Base-by-base conservation (phyloP, 2,329 filamentous ascomycete genomes). In the Cryphonectria radicalis region DNA sequence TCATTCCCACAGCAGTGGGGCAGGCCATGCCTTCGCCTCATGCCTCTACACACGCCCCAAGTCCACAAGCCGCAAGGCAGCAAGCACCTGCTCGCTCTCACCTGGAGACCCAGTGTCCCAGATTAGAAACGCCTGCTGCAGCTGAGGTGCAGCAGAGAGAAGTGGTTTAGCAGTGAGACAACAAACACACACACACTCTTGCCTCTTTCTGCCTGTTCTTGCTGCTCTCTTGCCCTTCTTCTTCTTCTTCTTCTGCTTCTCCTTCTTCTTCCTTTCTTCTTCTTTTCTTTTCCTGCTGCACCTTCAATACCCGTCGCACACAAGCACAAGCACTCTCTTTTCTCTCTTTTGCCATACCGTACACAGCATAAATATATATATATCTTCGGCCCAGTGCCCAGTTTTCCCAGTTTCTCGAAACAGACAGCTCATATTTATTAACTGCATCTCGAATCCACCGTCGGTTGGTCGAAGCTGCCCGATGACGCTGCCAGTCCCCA, bases 401-500 rank as follows among this genome's bases (percentile, higher is more conserved):
- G 17, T 46, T 46, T 46, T 46, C 43, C 43, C 43, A 19, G 17
- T 46, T 46, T 46, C 43, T 46, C 17, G 43, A 7, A 22, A 46
- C 17, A 4, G 43, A 46, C 19, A 14, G 7, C 17, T 46, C 43
- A 46, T 32, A 32, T 32, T 50, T n/a, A 50, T n/a, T 50, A 2
- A n/a, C 22, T 50, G 22, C 46, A 50, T 50, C 46, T 22, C 46
- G 46, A 22, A n/a, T 10, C 46, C 46, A n/a, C 46, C 46, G 46
- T 50, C 46, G 3, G 46, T 50, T 50, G 19, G 59, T 62, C 35
- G 68, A 64, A 64, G 66, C 62, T 68, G 63, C 63, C 67, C 67
- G 63, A 69, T 69, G 67, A 69, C 55, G 63, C 70, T 71, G 66
- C 66, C 65, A 42, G 25, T 11, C 43, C 35, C 59, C 66, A 43